Evolutionary conservation across 192 early-diverging fungal species (phyloP), one percentile per base, ranked within the genome.

Genomic region (Cladochytrium replicatum): DNA sequence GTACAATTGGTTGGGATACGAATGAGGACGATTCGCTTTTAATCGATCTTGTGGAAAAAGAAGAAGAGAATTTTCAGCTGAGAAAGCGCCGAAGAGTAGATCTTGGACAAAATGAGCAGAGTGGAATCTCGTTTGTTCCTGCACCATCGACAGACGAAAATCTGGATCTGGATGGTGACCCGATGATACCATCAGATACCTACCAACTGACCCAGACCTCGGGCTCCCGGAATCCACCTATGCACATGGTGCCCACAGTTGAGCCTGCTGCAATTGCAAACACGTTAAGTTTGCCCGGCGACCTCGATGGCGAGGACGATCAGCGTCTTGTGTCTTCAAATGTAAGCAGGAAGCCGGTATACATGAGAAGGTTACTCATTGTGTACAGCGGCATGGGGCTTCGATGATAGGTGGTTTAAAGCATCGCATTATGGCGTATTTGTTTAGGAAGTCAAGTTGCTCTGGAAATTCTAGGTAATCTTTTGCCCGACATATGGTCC

Each of bases 11-110:
- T 17, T 82, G 73, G 71, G 64, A 67, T 31, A 76, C 67, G 32
- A 48, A 76, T 38, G 74, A 81, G n/a, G 80, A 82, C 45, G 83
- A 85, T 39, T 72, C 72, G 48, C 58, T 77, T n/a, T 44, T 66
- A n/a, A n/a, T n/a, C n/a, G n/a, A n/a, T n/a, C n/a, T n/a, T n/a
- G n/a, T n/a, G n/a, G n/a, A n/a, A n/a, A n/a, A n/a, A n/a, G n/a
- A n/a, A n/a, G n/a, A n/a, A n/a, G n/a, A n/a, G n/a, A n/a, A n/a
- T n/a, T n/a, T n/a, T n/a, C n/a, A n/a, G n/a, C n/a, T n/a, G n/a
- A n/a, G n/a, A n/a, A n/a, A n/a, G n/a, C n/a, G n/a, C n/a, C n/a
- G n/a, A n/a, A n/a, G n/a, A n/a, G n/a, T n/a, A n/a, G n/a, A n/a
- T n/a, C n/a, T n/a, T n/a, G n/a, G n/a, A n/a, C n/a, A n/a, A n/a